Base-by-base conservation (phyloP, 495 filamentous ascomycete species). In the Cudoniella acicularis region DNA sequence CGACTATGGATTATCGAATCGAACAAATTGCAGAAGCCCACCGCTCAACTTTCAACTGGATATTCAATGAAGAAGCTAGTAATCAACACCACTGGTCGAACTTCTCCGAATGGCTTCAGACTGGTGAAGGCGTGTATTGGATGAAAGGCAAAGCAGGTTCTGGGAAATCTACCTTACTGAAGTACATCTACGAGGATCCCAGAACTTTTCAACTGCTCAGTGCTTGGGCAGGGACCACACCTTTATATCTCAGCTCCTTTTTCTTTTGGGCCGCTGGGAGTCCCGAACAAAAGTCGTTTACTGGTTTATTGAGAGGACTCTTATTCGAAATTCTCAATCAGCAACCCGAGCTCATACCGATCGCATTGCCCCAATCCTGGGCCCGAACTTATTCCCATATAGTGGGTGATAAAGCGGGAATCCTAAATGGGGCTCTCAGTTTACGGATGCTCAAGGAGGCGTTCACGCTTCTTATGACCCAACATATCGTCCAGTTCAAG, bases 251-350 rank as follows among this genome's bases (percentile, higher is more conserved):
- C 48, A 66, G 67, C 2, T 56, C 55, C 20, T 74, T 72, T 56
- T 80, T 73, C 60, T 74, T 79, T 61, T 78, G 75, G 65, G 67
- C 72, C 52, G 62, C 65, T 4, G 77, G 76, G 1, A 72, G 59
- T 8, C 49, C 36, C 11, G 61, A 75, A 20, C 76, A 80, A 43
- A 77, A 71, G 48, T 72, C 73, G 0, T 69, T 73, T 56, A 59
- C 70, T 41, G 77, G 77, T 1, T 65, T 79, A 10, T 50, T 77
- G 1, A 63, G 72, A 4, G 68, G 70, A 10, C 47, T 77, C 2
- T 51, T 79, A 1, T 73, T 68, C 54, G 65, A 76, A 54, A 64
- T 79, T 26, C 60, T 80, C 16, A 60, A 56, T 0, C 21, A 57
- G 23, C 64, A 54, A 4, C 52, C 49, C 2, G 23, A 42, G 1